Evolutionary conservation across 2,329 filamentous ascomycete species (phyloP).

Genomic region (Pseudogymnoascus sp.): DNA sequence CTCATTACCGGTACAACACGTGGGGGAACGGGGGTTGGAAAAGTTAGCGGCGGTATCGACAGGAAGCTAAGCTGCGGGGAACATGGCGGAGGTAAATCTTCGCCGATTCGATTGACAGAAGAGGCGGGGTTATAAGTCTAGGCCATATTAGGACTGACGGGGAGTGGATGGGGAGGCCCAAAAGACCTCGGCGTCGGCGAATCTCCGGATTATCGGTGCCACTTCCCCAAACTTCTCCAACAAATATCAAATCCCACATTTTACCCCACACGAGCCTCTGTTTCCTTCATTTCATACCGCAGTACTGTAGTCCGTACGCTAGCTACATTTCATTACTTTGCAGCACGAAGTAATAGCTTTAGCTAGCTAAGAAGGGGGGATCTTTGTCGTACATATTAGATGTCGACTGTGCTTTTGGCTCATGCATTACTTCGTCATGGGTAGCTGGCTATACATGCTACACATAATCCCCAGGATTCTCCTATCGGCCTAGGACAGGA

Average conservation of each 20-base stretch:
- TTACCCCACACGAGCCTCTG: background rate
- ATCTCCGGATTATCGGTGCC: background rate
- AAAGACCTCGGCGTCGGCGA: background rate
- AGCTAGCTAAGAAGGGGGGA: background rate
- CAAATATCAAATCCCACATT: background rate
- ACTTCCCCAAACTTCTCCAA: slow-evolving; percentile 2
- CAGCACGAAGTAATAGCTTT: background rate
- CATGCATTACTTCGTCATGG: background rate
- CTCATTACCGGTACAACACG: background rate
- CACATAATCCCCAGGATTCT: background rate
- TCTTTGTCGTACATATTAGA: too few relatives aligned
- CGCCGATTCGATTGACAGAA: background rate
- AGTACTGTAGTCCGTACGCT: background rate
- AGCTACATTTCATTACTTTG: background rate
- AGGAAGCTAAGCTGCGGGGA: background rate
- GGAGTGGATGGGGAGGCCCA: background rate
- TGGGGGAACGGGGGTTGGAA: background rate
- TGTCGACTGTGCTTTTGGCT: background rate
- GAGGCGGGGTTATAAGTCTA: background rate
- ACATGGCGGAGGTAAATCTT: background rate
- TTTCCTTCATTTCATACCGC: background rate
- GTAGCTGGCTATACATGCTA: background rate
- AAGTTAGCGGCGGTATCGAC: background rate
- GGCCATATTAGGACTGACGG: background rate
- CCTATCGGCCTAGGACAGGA: background rate